Conservation (phyloP, 202 grass and related monocot genomes). For the Brachypodium distachyon region DNA sequence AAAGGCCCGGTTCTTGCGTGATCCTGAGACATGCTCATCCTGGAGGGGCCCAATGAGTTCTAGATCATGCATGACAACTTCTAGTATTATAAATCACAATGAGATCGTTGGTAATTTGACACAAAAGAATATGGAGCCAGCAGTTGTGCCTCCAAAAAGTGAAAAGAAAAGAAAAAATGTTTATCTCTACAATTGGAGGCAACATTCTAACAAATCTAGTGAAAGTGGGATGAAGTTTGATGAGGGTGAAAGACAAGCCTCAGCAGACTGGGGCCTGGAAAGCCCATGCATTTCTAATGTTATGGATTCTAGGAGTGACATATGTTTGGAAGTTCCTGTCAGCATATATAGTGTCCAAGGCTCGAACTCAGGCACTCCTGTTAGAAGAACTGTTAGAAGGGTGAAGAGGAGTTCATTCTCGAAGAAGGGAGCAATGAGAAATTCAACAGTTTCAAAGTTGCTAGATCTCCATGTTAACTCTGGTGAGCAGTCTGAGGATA, state of each 20-base stretch:
- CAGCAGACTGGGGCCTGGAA: conserved; percentile 53
- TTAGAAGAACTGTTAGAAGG: conserved; percentile 64
- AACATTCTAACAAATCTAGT: conserved; percentile 70
- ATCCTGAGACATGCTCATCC: conserved; percentile 98
- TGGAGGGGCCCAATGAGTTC: conserved; percentile 86
- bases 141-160: conserved; percentile 29
- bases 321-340: conserved; percentile 50
- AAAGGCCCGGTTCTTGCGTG: conserved; percentile 88
- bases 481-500: conserved; percentile 80
- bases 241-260: conserved; percentile 41
- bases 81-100: conserved; percentile 42
- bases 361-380: conserved; percentile 53
- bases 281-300: conserved; percentile 56
- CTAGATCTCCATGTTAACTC: conserved; percentile 58
- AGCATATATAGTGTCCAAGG: conserved; percentile 59
- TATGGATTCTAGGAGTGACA: conserved; percentile 68
- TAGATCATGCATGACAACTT: conserved; percentile 65
- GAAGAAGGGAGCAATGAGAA: conserved; percentile 51
- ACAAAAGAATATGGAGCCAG: conserved; percentile 25
- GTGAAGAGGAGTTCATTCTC: conserved; percentile 59
- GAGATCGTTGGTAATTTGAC: conserved; percentile 9
- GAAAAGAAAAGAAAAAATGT: conserved; percentile 76
- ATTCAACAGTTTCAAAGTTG: conserved; percentile 50
- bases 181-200: conserved; percentile 96
- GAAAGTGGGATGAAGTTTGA: conserved; percentile 58